Evolutionary conservation across 2,329 filamentous ascomycete species (phyloP), one percentile per base, ranked within the genome.

Genomic region (Trichoderma atrobrunneum): DNA sequence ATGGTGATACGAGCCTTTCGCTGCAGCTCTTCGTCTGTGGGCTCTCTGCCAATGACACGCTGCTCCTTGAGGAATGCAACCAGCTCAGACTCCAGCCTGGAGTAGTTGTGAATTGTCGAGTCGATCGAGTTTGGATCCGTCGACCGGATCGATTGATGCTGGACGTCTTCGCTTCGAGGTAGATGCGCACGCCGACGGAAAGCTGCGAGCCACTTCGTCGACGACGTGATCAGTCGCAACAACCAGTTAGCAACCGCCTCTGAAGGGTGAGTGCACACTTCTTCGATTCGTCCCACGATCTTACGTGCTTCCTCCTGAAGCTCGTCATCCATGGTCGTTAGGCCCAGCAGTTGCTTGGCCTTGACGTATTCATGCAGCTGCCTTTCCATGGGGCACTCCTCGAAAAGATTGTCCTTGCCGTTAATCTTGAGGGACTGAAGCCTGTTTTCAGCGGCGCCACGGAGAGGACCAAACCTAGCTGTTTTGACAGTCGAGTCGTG

Each of bases 301-400:
- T 83, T 85, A 75, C 88, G 88, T 18, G 88, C 88, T 78, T 90
- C 87, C 7, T 84, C 81, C 76, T 90, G 88, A 18, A 91, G 83
- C 78, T 91, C 89, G 6, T 85, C 80, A 70, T 90, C 88, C 81
- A 87, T 87, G 18, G 88, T 84, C 0, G 87, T 89, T 75, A 91
- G 76, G n/a, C 88, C 89, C 10, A 91, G 78, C 71, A 88, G 76
- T 63, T 81, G 80, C 77, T 84, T 86, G 10, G 83, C 83, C 73
- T 82, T 83, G 67, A 88, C 87, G 75, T 86, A 89, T 60, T 87
- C 84, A 6, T 85, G 84, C 26, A 90, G 82, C 67, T 87, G 84
- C n/a, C 78, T 78, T 77, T 90, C 88, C 76, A 89, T 82, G 3
- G 86, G 85, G 73, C 88, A 89, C 63, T 82, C 80, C 75, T 89